Conservation (phyloP, 371 early-diverging fungal species). For the Parasitella parasitica region DNA sequence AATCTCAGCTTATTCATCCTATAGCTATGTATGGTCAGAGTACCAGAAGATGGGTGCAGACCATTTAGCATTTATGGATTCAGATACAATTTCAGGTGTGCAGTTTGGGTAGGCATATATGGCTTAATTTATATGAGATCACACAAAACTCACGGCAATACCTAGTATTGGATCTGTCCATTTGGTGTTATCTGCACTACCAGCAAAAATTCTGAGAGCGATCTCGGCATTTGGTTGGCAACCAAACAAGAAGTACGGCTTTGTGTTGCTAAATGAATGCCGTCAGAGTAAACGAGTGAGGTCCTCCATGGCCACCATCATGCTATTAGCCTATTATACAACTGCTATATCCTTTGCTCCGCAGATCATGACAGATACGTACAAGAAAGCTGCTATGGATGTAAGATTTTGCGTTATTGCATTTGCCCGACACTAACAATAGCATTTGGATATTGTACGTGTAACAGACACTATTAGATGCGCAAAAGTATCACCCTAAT, state of each 20-base stretch:
- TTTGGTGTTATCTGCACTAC: constrained; percentile 58
- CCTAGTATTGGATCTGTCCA: constrained; percentile 61
- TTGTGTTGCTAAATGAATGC: constrained; percentile 54
- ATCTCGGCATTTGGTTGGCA: constrained; percentile 60
- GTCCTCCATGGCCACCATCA: constrained; percentile 58
- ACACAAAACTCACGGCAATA: not conserved
- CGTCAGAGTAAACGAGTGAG: constrained; percentile 53
- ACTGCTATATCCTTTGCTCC: constrained; percentile 43
- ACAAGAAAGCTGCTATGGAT: constrained; percentile 50
- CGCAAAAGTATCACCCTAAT: constrained; percentile 53
- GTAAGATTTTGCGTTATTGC: constrained; percentile 6
- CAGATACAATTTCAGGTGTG: constrained; percentile 47
- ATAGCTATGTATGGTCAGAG: constrained; percentile 49
- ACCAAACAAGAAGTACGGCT: constrained; percentile 58
- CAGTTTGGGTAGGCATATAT: constrained; percentile 59
- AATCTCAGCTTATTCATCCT: constrained; percentile 41
- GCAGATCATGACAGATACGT: constrained; percentile 34
- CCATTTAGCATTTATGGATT: constrained; percentile 38
- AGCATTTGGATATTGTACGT: constrained; percentile 13
- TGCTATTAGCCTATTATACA: constrained; percentile 46
- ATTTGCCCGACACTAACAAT: not conserved
- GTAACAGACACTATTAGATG: constrained; percentile 46
- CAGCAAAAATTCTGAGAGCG: constrained; percentile 56
- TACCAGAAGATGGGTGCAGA: constrained; percentile 45
- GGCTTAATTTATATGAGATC: too few species aligned